phyloP scores from a whole-genome alignment of 306 rosid species.

The Cucurbita ficifolia region DNA sequence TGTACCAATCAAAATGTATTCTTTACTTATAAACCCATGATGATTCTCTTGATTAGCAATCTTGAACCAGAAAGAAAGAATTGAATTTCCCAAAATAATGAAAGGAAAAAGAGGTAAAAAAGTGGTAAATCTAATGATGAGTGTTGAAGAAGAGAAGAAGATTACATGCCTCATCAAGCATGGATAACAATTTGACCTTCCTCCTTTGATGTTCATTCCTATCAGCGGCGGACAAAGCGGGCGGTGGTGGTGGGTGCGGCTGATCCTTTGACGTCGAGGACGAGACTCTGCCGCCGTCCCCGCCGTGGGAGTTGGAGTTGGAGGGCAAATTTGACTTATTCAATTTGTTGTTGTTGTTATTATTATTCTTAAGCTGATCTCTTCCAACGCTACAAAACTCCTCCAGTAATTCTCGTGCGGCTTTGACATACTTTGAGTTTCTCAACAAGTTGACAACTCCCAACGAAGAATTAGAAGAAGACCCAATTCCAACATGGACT shows the following conservation, averaged over 20 bases:
- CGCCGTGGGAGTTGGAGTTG: neutral
- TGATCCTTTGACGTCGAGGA: slow-evolving; percentile 1
- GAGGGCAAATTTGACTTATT: neutral
- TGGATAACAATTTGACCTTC: slow-evolving; percentile 14
- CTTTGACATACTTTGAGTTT: slow-evolving; percentile 9
- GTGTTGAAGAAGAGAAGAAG: neutral
- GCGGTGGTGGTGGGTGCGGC: neutral
- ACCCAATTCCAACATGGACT: neutral
- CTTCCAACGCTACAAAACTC: slow-evolving; percentile 17
- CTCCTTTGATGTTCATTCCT: slow-evolving; percentile 11
- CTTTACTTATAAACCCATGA: too few relatives aligned
- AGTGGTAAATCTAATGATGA: neutral
- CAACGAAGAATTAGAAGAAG: neutral
- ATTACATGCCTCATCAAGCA: slow-evolving; percentile 16
- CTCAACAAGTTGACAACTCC: slow-evolving; percentile 8
- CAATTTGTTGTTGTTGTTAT: neutral
- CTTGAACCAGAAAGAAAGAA: too few relatives aligned
- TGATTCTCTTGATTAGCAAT: too few relatives aligned
- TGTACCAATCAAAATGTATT: too few relatives aligned
- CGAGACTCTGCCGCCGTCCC: neutral
- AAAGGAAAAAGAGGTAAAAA: neutral
- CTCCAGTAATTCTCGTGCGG: slow-evolving; percentile 11
- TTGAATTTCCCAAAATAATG: neutral
- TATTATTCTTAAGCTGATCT: slow-evolving; percentile 2
- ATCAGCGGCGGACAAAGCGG: slow-evolving; percentile 8